Conservation (phyloP, 805 yeast genomes). For the Candida nitratophila region DNA sequence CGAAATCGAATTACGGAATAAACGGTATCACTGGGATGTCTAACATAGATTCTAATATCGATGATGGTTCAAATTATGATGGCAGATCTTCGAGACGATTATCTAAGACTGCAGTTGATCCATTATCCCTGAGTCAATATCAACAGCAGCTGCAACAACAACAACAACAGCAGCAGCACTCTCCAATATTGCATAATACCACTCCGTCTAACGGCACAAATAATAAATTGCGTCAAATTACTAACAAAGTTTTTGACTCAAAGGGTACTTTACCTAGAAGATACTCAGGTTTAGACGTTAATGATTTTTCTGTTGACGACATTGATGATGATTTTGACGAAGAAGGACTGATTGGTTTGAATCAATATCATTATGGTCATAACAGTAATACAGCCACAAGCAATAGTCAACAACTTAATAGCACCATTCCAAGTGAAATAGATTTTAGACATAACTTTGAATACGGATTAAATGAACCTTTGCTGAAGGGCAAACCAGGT, state of each 20-base stretch:
- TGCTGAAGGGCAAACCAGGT: neutral
- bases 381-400: too few relatives aligned
- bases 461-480: neutral
- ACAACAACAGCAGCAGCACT: conserved; percentile 1
- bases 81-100: neutral
- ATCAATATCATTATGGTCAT: neutral
- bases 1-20: neutral
- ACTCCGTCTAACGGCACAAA: neutral
- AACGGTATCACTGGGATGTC: neutral
- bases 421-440: neutral
- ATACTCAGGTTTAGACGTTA: conserved; percentile 50
- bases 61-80: neutral
- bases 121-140: conserved; percentile 4
- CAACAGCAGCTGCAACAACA: too few relatives aligned
- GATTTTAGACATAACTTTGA: neutral
- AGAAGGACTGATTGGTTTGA: neutral
- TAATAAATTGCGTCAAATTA: conserved; percentile 40
- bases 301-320: conserved; percentile 29
- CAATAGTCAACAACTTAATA: neutral
- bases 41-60: neutral
- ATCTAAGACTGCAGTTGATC: conserved; percentile 6
- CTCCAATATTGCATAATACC: neutral
- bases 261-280: conserved; percentile 68
- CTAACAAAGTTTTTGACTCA: conserved; percentile 66
- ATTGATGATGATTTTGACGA: conserved; percentile 9